Conservation (phyloP, 2,329 filamentous ascomycete species). For the Fusarium kyushuense region DNA sequence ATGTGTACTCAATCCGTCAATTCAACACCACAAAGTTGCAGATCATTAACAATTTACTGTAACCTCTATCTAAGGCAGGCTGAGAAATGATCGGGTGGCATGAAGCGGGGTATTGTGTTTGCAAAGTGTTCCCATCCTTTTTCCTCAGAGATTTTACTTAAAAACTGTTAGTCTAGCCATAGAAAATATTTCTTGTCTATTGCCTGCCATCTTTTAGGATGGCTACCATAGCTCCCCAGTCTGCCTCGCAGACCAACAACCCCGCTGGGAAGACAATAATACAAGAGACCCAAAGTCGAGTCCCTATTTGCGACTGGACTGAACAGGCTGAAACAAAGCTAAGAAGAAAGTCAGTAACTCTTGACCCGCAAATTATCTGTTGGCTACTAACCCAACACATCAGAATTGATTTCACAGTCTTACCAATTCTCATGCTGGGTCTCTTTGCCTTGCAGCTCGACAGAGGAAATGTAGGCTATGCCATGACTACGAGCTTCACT, state of each 20-base stretch:
- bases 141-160: not conserved
- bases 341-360: not conserved
- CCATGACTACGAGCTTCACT: slow-evolving; percentile 15
- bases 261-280: not conserved
- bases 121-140: not conserved
- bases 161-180: not conserved
- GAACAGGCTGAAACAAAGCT: not conserved
- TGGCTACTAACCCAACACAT: rapidly evolving
- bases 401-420: slow-evolving; percentile 11
- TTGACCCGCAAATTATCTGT: rapidly evolving
- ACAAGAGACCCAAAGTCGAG: not conserved
- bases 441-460: slow-evolving; percentile 11
- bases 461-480: slow-evolving; percentile 15
- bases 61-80: not conserved
- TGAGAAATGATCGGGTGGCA: too few species aligned
- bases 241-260: not conserved
- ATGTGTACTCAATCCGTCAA: too few species aligned
- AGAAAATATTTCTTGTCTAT: not conserved
- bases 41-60: not conserved
- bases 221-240: not conserved
- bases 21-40: not conserved
- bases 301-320: slow-evolving; percentile 1
- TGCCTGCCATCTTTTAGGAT: not conserved
- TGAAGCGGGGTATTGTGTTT: not conserved
- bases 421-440: slow-evolving; percentile 13